Evolutionary conservation across 208 protist genomes (phyloP).

Genomic region (Angomonas deanei): DNA sequence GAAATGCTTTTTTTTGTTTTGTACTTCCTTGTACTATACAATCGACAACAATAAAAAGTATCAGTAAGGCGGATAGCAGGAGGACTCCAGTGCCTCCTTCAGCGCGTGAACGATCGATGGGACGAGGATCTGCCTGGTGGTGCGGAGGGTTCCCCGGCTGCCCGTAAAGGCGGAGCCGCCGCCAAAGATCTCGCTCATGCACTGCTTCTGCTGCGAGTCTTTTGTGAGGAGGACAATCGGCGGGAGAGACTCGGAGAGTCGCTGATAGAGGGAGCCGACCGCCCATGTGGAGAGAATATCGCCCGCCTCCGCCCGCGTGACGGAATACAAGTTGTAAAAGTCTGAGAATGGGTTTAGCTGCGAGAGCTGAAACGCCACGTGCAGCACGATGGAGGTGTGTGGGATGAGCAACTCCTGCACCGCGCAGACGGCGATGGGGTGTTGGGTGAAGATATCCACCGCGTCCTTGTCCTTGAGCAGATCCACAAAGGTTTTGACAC

Average conservation of each 20-base stretch:
- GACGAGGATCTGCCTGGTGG: slow-evolving; percentile 10
- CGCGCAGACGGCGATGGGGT: slow-evolving; percentile 49
- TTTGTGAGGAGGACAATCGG: slow-evolving; percentile 65
- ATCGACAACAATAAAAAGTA: too few relatives aligned
- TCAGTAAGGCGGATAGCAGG: slow-evolving; percentile 1
- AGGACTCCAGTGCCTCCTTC: slow-evolving; percentile 16
- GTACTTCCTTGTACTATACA: too few relatives aligned
- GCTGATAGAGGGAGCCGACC: slow-evolving; percentile 34
- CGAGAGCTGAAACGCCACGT: slow-evolving; percentile 64
- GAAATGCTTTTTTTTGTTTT: too few relatives aligned
- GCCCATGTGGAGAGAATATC: slow-evolving; percentile 45
- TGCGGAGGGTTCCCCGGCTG: slow-evolving; percentile 11
- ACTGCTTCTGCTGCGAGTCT: slow-evolving; percentile 50
- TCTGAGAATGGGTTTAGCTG: slow-evolving; percentile 51
- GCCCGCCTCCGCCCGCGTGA: slow-evolving; percentile 56
- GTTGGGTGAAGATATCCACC: slow-evolving; percentile 22
- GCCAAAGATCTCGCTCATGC: slow-evolving; percentile 39
- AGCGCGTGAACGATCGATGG: slow-evolving; percentile 14
- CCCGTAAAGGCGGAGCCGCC: slow-evolving; percentile 6
- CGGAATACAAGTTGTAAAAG: slow-evolving; percentile 60
- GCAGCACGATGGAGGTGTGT: slow-evolving; percentile 38
- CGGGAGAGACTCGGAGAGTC: slow-evolving; percentile 13
- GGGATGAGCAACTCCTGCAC: slow-evolving; percentile 77
- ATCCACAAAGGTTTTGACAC: slow-evolving; percentile 22
- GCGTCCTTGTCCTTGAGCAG: slow-evolving; percentile 33